These are phyloP conservation scores for Yamadazyma buinensis DNA, from an alignment of 1,139 yeast genomes.

Conservation along the genomic window DNA sequence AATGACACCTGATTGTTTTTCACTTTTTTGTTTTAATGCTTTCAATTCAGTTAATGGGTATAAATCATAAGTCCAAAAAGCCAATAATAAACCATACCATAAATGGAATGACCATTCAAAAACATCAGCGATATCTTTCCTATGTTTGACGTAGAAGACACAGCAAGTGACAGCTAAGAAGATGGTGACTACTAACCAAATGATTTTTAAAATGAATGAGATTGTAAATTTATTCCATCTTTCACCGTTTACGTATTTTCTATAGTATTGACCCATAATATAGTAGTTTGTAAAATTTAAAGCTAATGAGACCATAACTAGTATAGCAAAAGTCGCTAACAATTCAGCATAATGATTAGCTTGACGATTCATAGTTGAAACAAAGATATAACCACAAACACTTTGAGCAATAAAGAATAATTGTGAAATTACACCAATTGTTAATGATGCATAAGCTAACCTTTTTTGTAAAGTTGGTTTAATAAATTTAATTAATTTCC, in stretches of 20 bases:
- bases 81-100: conserved; percentile 34
- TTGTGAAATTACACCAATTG: conserved; percentile 24
- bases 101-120: conserved; percentile 36
- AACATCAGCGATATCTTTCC: conserved; percentile 20
- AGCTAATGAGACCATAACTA: conserved; percentile 20
- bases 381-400: conserved; percentile 19
- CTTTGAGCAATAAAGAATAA: conserved; percentile 23
- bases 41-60: conserved; percentile 29
- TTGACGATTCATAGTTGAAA: conserved; percentile 16
- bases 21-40: conserved; percentile 13
- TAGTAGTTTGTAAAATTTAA: conserved; percentile 28
- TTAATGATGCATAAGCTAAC: conserved; percentile 25
- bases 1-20: conserved; percentile 3
- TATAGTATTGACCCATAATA: conserved; percentile 31
- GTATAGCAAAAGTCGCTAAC: conserved; percentile 26
- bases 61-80: conserved; percentile 35
- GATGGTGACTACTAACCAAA: conserved; percentile 28
- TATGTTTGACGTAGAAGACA: conserved; percentile 22
- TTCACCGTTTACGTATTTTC: conserved; percentile 29
- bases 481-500: conserved; percentile 28
- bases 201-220: conserved; percentile 27
- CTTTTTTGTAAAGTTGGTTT: conserved; percentile 24
- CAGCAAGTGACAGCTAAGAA: conserved; percentile 25
- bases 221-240: conserved; percentile 29
- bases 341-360: conserved; percentile 22